These are phyloP conservation scores for Aspergillus diversus DNA, from an alignment of 495 filamentous ascomycete genomes.

Conservation along the genomic window DNA sequence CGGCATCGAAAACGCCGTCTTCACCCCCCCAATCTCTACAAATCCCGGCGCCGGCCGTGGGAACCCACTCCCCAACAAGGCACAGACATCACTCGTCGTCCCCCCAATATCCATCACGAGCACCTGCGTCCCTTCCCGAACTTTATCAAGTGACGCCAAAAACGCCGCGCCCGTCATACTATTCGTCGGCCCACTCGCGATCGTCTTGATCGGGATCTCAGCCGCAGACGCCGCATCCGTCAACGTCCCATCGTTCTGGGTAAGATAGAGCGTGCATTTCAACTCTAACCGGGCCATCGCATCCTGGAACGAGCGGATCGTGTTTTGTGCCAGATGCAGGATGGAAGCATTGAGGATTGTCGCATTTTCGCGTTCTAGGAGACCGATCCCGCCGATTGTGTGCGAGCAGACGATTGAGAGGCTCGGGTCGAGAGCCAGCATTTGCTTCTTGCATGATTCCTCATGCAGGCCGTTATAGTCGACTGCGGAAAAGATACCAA, in stretches of 20 bases:
- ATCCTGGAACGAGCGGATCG: conserved; percentile 44
- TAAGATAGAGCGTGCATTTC: conserved; percentile 51
- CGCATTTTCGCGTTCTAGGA: conserved; percentile 58
- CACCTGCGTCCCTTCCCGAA: conserved; percentile 7
- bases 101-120: conserved; percentile 40
- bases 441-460: conserved; percentile 25
- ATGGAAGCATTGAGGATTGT: conserved; percentile 58
- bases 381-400: conserved; percentile 49
- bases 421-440: conserved; percentile 20
- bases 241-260: conserved; percentile 58
- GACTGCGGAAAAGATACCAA: conserved; percentile 40
- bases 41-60: conserved; percentile 55
- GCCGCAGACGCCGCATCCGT: conserved; percentile 47
- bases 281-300: background rate
- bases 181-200: conserved; percentile 55
- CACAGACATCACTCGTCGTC: conserved; percentile 59
- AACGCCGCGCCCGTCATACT: conserved; percentile 52
- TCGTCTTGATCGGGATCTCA: conserved; percentile 51
- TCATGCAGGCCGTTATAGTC: conserved; percentile 28
- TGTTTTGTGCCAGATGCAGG: conserved; percentile 44
- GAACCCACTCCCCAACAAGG: conserved; percentile 55
- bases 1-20: conserved; percentile 58
- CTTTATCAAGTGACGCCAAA: conserved; percentile 30
- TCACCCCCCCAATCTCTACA: conserved; percentile 49
- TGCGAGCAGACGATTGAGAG: conserved; percentile 42